Base-by-base conservation (phyloP, 1,139 yeast species). In the Saccharomyces pastorianus region DNA sequence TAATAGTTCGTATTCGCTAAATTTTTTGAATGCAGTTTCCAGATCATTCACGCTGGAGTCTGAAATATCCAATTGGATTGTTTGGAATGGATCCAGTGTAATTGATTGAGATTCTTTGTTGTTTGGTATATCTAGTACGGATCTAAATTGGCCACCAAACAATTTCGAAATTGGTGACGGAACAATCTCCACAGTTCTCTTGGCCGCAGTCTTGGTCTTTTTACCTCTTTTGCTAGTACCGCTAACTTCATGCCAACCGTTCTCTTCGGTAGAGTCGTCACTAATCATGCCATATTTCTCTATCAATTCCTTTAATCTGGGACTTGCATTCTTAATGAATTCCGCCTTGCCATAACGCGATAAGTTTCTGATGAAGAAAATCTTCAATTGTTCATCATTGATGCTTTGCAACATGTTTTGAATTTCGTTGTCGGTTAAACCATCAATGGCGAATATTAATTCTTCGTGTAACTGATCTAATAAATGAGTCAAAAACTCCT, bases 81-180 rank as follows among this genome's bases (percentile, higher is more conserved):
- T 95, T 74, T 88, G 96, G 71, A 88, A 93, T 46, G 99, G 99
- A 68, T 93, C 99, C 57, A 89, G 73, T 0, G 97, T 91, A 42
- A 93, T 85, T 3, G 85, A 81, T 60, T 80, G 82, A 20, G 83
- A 77, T 58, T 81, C 82, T 50, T 82, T 78, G 54, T 75, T 76
- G 56, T 78, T 81, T 13, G 95, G 88, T 25, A 87, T 78, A 55
- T 83, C 83, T 53, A 91, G 75, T 17, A 88, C 91, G 31, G 96
- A 88, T 67, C 93, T 83, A 76, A 91, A 89, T 66, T 86, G 90
- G 23, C 99, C 99, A 17, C 97, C 97, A 72, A 93, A 93, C 42
- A 93, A 73, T 61, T 79, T 76, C n/a, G 89, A 85, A 48, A 95
- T 85, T 27, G 99, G 98, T 1, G 95, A 83, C 48, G 89, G 86